Base-by-base conservation (phyloP, 371 early-diverging fungal genomes). In the Batrachochytrium dendrobatidis region DNA sequence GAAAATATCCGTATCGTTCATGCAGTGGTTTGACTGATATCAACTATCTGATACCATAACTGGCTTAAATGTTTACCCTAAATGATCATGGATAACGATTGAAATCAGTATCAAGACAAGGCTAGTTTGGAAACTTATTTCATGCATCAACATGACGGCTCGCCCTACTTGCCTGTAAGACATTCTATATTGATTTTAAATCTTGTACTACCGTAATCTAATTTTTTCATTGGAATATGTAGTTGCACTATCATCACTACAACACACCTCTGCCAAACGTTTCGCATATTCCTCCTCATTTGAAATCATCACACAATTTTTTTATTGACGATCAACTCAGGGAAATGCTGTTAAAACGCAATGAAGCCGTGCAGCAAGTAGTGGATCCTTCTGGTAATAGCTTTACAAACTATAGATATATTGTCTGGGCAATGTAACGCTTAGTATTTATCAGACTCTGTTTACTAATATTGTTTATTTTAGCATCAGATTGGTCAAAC, bases 251-350 rank as follows among this genome's bases (percentile, higher is more conserved):
- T 59, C 92, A 92, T 66, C 62, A 87, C 46, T 88, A 85, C 69
- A 77, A 80, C 26, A 71, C 85, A 4, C 77, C 86, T 0, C 74
- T 87, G 35, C 88, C 90, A 6, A 83, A 87, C 58, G 72, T 88
- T 5, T 75, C 86, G 8, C 86, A 83, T 60, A 64, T 88, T 2
- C 74, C 73, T 18, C 83, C 87, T 4, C 84, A 90, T 58, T 89
- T 91, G 71, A 79, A 84, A 60, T 67, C 88, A 1, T 82, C 85
- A 17, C 86, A 89, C 50, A 70, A 85, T 39, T 93, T 92, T 66
- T 89, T 86, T 52, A 85, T 95, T 58, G 77, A 89, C 22, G 94
- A 93, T 51, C 70, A 74, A 17, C 73, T 94, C 33, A 80, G 89
- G 20, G 91, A 91, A 62, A 83, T 85, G 24, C 71, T 95, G 44